Percentiles rank a stretch among this genome's conserved stretches.
phyloP scores from a whole-genome alignment of 129 eudicot species.

The Chrysanthemum makinoi region DNA sequence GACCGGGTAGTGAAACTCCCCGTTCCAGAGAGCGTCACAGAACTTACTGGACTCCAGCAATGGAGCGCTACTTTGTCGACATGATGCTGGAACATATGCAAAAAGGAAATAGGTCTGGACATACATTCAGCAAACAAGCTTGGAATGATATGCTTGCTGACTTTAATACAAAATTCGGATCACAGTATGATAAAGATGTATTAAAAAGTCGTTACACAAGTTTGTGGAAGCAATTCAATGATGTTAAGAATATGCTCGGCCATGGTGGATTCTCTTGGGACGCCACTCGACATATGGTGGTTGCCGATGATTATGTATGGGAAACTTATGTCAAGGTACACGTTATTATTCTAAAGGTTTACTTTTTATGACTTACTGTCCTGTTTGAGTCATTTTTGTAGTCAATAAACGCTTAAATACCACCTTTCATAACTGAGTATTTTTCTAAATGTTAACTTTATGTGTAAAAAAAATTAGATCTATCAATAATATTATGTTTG shows the following conservation, averaged over 20 bases:
- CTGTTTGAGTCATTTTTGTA: too few relatives aligned
- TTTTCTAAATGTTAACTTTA: neutral
- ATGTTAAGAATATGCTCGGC: constrained; percentile 44
- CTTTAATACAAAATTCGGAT: constrained; percentile 53
- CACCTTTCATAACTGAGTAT: neutral
- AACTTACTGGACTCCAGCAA: constrained; percentile 59
- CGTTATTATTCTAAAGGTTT: neutral
- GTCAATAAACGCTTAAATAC: too few relatives aligned
- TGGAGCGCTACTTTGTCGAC: constrained; percentile 59
- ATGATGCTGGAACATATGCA: constrained; percentile 63
- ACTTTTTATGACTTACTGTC: too few relatives aligned
- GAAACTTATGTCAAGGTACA: constrained; percentile 53
- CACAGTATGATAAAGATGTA: constrained; percentile 62
- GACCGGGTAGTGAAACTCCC: constrained; percentile 43
- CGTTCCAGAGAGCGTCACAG: constrained; percentile 44
- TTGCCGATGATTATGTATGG: constrained; percentile 61
- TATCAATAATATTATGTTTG: too few relatives aligned
- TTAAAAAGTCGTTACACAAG: constrained; percentile 56
- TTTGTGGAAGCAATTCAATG: constrained; percentile 59
- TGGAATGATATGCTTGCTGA: constrained; percentile 61
- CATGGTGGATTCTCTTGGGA: constrained; percentile 63
- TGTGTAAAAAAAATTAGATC: too few relatives aligned
- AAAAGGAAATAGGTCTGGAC: constrained; percentile 60
- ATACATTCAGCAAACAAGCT: constrained; percentile 64
- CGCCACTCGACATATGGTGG: constrained; percentile 45